Base-by-base conservation (phyloP, 257 asterid genomes). In the Solanum lignicaule region DNA sequence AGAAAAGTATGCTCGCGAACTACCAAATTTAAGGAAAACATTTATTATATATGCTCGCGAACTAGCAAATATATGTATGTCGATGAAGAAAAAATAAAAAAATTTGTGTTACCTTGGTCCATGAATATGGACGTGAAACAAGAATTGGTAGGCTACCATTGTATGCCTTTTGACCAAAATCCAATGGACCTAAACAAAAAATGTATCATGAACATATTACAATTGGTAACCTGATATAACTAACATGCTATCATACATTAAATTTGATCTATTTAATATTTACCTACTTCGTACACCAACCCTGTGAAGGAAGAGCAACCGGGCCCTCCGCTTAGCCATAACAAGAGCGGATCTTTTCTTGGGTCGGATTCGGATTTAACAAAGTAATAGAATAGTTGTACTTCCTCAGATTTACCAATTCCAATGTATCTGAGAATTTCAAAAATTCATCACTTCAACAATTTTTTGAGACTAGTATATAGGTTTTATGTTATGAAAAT, bases 71-170 rank as follows among this genome's bases (percentile, higher is more conserved):
- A 15, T 65, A 58, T 48, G 32, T 16, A 83, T 32, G 23, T 48
- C 1, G 65, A 23, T 7, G 72, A 38, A 18, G 66, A 2, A 33
- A 33, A 33, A 33, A 33, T 33, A 33, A n/a, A n/a, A n/a, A n/a
- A n/a, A n/a, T n/a, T n/a, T n/a, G 48, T 6, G 16, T 41, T 20
- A 95, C 98, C 95, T 94, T 92, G 10, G 98, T 94, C 97, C 94
- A 95, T 12, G 97, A 92, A 87, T 94, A 87, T n/a, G 93, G 94
- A 74, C 86, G 92, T 76, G 90, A 33, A 25, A 36, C 15, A 58
- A 95, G 85, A 39, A 85, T 52, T 27, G 98, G 96, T 5, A 92
- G 62, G 88, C 90, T 90, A 68, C 93, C 94, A 89, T 95, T 87
- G 79, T 87, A 91, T 48, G 86, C 41, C 4, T 27, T 75, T 36